These are phyloP conservation scores for Mycena galopus DNA, from an alignment of 768 basidiomycete genomes.

Conservation along the genomic window DNA sequence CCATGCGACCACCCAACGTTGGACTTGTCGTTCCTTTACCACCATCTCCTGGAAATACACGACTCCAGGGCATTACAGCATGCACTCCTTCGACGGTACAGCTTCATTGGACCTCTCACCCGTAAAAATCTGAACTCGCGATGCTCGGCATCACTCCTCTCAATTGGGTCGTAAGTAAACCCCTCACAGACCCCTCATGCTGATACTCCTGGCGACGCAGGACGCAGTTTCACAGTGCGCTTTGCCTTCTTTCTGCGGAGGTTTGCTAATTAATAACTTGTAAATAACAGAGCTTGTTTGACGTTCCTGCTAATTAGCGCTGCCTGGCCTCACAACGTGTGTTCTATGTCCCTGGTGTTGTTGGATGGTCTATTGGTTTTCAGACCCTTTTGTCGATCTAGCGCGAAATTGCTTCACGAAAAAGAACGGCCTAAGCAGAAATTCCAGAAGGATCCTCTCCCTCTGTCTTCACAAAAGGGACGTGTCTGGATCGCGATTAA, in stretches of 20 bases:
- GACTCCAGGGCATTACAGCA: no score
- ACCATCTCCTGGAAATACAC: no score
- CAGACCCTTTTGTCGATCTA: neutral
- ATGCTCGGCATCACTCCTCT: no score
- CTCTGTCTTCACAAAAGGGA: no score
- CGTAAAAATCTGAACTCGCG: no score
- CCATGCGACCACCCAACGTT: no score
- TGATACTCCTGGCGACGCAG: neutral
- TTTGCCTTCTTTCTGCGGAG: neutral
- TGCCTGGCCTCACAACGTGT: neutral
- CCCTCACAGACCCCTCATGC: neutral
- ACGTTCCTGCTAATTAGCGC: constrained; percentile 11
- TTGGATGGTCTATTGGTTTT: neutral
- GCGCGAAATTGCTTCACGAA: neutral
- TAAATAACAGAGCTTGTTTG: constrained; percentile 15
- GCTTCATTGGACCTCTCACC: no score
- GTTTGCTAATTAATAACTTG: constrained; percentile 12
- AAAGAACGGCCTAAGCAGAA: no score
- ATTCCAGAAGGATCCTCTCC: no score
- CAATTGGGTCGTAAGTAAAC: no score
- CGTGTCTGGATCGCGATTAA: neutral
- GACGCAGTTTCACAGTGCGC: constrained; percentile 6
- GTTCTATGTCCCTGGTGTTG: neutral
- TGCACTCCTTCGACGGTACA: no score
- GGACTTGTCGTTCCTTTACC: no score